These are phyloP conservation scores for Dictyostelium firmibasis DNA, from an alignment of 78 protist species.

Conservation along the genomic window DNA sequence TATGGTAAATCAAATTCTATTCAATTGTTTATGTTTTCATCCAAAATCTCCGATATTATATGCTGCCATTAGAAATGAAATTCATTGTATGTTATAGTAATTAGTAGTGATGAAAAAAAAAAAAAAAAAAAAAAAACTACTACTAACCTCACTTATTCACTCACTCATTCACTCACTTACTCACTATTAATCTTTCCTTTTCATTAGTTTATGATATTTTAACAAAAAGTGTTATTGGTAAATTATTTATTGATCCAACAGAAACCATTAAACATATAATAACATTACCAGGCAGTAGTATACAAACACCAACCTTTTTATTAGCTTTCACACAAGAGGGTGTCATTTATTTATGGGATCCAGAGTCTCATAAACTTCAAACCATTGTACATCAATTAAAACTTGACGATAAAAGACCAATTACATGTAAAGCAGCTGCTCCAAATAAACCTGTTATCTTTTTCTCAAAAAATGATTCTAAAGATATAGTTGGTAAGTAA, in stretches of 20 bases:
- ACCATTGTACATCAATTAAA: slow-evolving; percentile 65
- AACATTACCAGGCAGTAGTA: background rate
- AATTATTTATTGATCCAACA: slow-evolving; percentile 25
- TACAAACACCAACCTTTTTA: background rate
- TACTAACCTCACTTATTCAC: too few species aligned
- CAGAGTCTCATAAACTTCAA: slow-evolving; percentile 62
- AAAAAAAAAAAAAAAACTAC: too few species aligned
- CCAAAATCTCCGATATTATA: slow-evolving; percentile 38
- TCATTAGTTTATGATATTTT: slow-evolving; percentile 57
- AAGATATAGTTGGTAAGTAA: slow-evolving; percentile 71
- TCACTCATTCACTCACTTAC: too few species aligned
- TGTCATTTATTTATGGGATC: slow-evolving; percentile 38
- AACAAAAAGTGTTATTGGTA: slow-evolving; percentile 37
- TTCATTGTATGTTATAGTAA: slow-evolving; percentile 40
- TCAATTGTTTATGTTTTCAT: slow-evolving; percentile 63
- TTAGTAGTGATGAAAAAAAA: too few species aligned
- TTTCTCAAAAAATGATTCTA: slow-evolving; percentile 56
- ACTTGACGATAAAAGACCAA: slow-evolving; percentile 7
- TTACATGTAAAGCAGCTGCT: slow-evolving; percentile 34
- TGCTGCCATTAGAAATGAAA: slow-evolving; percentile 68
- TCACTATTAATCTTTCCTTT: background rate
- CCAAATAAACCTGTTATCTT: background rate
- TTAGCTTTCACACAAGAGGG: slow-evolving; percentile 39
- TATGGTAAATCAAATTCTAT: slow-evolving; percentile 28
- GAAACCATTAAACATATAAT: slow-evolving; percentile 25